Percentiles rank a stretch among this genome's conserved stretches.
These are phyloP conservation scores for Ogataea methylovora DNA, from an alignment of 805 yeast genomes.

Conservation along the genomic window DNA sequence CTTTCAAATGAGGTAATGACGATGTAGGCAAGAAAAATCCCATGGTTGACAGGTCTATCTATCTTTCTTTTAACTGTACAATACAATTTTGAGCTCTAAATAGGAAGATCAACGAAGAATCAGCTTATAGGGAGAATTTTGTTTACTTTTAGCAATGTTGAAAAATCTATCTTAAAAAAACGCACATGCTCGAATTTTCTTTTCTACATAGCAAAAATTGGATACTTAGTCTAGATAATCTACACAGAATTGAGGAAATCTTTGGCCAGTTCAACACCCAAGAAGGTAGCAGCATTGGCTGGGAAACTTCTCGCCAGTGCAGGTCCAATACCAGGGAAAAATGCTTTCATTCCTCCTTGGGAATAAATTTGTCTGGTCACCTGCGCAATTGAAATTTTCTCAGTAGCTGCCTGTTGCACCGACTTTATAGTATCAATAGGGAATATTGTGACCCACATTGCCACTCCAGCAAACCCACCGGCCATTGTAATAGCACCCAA, in stretches of 20 bases:
- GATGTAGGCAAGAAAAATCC: constrained; percentile 39
- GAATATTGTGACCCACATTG: constrained; percentile 96
- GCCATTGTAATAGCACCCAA: constrained; percentile 74
- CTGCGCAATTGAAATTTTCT: constrained; percentile 45
- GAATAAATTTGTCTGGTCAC: constrained; percentile 65
- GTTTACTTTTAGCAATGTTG: too few species aligned
- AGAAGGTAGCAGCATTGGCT: constrained; percentile 97
- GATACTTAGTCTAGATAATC: too few species aligned
- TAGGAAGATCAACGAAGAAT: too few species aligned
- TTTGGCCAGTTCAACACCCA: constrained; percentile 82
- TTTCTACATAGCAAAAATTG: too few species aligned
- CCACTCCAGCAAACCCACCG: constrained; percentile 93
- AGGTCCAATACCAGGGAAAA: constrained; percentile 97
- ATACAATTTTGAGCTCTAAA: too few species aligned
- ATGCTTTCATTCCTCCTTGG: constrained; percentile 79
- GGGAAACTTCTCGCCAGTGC: constrained; percentile 94
- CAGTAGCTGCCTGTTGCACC: constrained; percentile 61
- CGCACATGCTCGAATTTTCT: too few species aligned
- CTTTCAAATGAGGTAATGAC: constrained; percentile 35
- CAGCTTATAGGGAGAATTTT: too few species aligned
- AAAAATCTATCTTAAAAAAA: too few species aligned
- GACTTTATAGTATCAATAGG: constrained; percentile 94
- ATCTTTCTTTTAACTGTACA: too few species aligned
- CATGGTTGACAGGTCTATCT: constrained; percentile 29
- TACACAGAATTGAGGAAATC: constrained; percentile 2